These are phyloP conservation scores for Penicillium sp. DNA, from an alignment of 2,329 filamentous ascomycete species.

Conservation along the genomic window DNA sequence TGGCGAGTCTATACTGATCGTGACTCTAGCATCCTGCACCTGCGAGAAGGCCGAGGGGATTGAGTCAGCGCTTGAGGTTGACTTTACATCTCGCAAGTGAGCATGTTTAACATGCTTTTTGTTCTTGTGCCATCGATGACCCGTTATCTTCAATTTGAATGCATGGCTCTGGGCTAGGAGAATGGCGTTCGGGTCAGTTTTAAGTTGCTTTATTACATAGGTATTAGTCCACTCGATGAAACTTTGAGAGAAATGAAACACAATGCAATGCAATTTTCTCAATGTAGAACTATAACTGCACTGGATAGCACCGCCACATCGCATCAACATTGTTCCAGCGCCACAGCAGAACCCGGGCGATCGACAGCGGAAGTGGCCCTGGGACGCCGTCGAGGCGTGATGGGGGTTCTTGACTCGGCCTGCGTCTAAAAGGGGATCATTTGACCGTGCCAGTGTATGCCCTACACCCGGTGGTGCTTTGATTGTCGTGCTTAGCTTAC, in stretches of 20 bases:
- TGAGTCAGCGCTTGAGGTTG: constrained; percentile 63
- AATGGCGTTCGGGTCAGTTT: constrained; percentile 7
- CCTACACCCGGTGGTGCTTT: too few species aligned
- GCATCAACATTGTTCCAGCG: constrained; percentile 29
- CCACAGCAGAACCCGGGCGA: constrained; percentile 25
- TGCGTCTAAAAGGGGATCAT: background rate
- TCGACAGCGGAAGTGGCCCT: constrained; percentile 30
- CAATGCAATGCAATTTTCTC: too few species aligned
- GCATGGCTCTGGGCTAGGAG: constrained; percentile 8
- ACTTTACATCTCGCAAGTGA: constrained; percentile 67
- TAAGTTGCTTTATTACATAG: constrained; percentile 2
- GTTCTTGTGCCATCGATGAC: background rate
- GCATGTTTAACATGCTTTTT: constrained; percentile 1
- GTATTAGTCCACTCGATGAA: background rate
- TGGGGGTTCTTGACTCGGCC: constrained; percentile 7
- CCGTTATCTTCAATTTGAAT: constrained; percentile 2
- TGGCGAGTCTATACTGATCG: too few species aligned
- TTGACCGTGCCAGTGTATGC: constrained; percentile 6
- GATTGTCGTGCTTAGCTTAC: too few species aligned
- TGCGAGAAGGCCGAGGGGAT: constrained; percentile 67
- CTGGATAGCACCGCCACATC: constrained; percentile 28
- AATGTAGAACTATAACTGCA: too few species aligned
- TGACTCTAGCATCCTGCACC: constrained; percentile 61
- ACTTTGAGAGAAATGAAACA: too few species aligned
- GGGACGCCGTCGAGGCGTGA: constrained; percentile 12